Percentiles rank a stretch among this genome's conserved stretches.
Conservation (phyloP, 2,329 filamentous ascomycete species). For the Trichoderma koningiopsis region DNA sequence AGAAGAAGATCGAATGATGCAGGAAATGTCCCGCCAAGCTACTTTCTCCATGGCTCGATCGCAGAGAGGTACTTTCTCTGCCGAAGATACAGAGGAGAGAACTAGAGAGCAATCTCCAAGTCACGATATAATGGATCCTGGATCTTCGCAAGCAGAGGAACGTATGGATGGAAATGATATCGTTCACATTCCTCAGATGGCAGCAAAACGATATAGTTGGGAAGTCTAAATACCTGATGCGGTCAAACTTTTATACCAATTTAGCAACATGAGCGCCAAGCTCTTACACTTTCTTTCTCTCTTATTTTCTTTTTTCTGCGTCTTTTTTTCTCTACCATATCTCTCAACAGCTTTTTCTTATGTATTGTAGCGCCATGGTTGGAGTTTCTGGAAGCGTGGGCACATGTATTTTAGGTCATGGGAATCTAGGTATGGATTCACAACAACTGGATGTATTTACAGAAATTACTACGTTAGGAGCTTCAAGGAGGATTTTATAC, state of each 20-base stretch:
- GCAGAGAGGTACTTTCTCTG: not conserved
- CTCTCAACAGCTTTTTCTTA: not conserved
- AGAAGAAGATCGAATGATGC: slow-evolving; percentile 49
- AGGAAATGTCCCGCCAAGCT: slow-evolving; percentile 35
- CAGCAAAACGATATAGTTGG: slow-evolving; percentile 55
- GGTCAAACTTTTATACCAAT: not conserved
- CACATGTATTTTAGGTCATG: not conserved
- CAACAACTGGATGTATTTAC: not conserved
- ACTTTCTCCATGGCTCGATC: slow-evolving; percentile 27
- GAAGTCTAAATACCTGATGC: slow-evolving; percentile 38
- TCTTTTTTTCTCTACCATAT: not conserved
- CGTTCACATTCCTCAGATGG: slow-evolving; percentile 55
- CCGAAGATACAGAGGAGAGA: slow-evolving; percentile 9
- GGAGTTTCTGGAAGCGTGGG: slow-evolving; percentile 10
- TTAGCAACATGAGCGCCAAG: not conserved
- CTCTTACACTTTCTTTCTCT: not conserved
- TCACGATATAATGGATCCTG: slow-evolving; percentile 14
- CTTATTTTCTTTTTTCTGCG: not conserved
- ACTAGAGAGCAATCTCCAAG: not conserved
- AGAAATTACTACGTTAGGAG: not conserved
- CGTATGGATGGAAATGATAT: slow-evolving; percentile 52
- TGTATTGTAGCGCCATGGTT: not conserved
- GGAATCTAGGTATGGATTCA: not conserved
- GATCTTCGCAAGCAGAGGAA: slow-evolving; percentile 38
- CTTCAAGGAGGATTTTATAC: slow-evolving; percentile 9